Evolutionary conservation across 345 rosid species (phyloP).

Genomic region (Euphorbia tirucalli): DNA sequence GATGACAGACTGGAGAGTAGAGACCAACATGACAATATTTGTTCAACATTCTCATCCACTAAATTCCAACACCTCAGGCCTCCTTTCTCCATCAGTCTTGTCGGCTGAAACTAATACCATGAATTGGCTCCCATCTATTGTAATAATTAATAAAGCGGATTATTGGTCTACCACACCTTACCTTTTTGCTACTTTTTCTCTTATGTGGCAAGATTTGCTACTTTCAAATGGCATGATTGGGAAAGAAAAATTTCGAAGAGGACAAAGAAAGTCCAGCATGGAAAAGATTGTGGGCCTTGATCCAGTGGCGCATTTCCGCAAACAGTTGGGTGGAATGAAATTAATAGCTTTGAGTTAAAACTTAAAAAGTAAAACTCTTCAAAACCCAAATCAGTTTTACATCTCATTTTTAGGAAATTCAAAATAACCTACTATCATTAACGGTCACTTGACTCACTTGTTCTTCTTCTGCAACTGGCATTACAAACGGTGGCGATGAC

Average conservation of each 20-base stretch:
- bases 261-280: neutral
- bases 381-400: neutral
- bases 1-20: conserved; percentile 16
- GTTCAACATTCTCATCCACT: conserved; percentile 31
- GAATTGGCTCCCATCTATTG: neutral
- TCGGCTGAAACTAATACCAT: neutral
- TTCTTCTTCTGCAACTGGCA: neutral
- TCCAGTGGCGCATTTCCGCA: conserved; percentile 3
- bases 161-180: neutral
- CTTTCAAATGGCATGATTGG: neutral
- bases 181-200: neutral
- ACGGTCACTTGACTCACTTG: conserved; percentile 18
- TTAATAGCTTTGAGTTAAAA: neutral
- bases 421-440: neutral
- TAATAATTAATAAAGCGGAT: neutral
- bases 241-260: neutral
- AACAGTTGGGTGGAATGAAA: neutral
- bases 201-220: neutral
- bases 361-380: neutral
- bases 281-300: neutral
- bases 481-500: conserved; percentile 16
- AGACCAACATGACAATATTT: conserved; percentile 10
- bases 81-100: conserved; percentile 7
- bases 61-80: neutral
- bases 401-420: neutral